Percentiles rank a stretch among this genome's conserved stretches.
Evolutionary conservation across 2,329 filamentous ascomycete species (phyloP).

Genomic region (Ceratocystis colombiana): DNA sequence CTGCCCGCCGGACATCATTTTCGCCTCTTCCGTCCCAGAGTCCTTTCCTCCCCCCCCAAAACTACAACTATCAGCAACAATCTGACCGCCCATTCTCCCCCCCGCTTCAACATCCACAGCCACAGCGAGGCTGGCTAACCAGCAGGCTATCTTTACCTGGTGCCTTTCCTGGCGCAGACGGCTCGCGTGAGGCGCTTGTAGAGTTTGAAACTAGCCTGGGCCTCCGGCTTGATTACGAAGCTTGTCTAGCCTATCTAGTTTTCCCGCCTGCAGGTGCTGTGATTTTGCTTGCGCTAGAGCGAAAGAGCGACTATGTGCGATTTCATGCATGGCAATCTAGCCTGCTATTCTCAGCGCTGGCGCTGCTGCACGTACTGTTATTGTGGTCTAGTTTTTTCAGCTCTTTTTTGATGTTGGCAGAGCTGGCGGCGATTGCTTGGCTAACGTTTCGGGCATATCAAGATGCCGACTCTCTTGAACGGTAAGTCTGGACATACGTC

Average conservation of each 20-base stretch:
- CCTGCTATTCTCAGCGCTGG: slow-evolving; percentile 63
- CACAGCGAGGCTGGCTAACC: slow-evolving; percentile 31
- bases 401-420: slow-evolving; percentile 69
- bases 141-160: slow-evolving; percentile 30
- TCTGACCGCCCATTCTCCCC: slow-evolving; percentile 33
- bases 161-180: slow-evolving; percentile 34
- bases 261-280: slow-evolving; percentile 80
- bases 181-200: slow-evolving; percentile 50
- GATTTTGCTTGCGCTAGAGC: slow-evolving; percentile 71
- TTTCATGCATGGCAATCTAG: slow-evolving; percentile 96
- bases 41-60: slow-evolving; percentile 20
- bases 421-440: slow-evolving; percentile 66
- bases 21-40: slow-evolving; percentile 36
- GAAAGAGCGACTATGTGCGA: slow-evolving; percentile 93
- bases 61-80: slow-evolving; percentile 28
- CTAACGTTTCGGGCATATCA: slow-evolving; percentile 70
- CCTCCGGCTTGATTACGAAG: slow-evolving; percentile 78
- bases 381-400: slow-evolving; percentile 75
- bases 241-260: slow-evolving; percentile 75
- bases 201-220: slow-evolving; percentile 89
- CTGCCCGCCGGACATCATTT: slow-evolving; percentile 43
- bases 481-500: slow-evolving; percentile 35
- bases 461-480: slow-evolving; percentile 61
- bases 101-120: slow-evolving; percentile 35
- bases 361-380: slow-evolving; percentile 75